Conservation (phyloP, 768 basidiomycete genomes). For the Pholiota conissans region DNA sequence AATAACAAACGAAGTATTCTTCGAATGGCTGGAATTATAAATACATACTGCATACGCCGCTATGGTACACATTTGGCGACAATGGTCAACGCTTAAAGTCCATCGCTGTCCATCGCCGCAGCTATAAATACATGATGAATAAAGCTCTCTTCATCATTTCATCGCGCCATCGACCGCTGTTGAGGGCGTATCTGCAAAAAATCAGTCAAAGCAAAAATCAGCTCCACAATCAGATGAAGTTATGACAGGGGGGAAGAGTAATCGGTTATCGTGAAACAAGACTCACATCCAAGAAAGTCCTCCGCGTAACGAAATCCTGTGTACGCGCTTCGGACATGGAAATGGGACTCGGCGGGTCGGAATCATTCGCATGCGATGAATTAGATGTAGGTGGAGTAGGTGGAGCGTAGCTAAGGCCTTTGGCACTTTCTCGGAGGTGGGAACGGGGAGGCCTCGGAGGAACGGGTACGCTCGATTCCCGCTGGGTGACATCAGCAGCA, state of each 20-base stretch:
- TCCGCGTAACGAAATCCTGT: constrained; percentile 29
- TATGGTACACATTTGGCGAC: constrained; percentile 5
- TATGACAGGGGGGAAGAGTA: not conserved
- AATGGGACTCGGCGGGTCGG: constrained; percentile 26
- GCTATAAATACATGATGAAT: constrained; percentile 16
- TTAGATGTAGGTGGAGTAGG: constrained; percentile 42
- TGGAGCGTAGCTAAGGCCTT: constrained; percentile 27
- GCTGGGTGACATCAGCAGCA: not conserved
- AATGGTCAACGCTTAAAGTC: not conserved
- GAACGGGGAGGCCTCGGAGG: constrained; percentile 31
- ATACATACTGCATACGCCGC: constrained; percentile 1
- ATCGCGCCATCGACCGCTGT: too few species aligned
- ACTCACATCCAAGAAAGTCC: constrained; percentile 40
- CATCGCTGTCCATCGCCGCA: constrained; percentile 3
- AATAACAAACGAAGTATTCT: not conserved
- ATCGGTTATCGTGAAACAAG: too few species aligned
- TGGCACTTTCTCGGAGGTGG: constrained; percentile 25
- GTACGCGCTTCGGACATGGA: constrained; percentile 15
- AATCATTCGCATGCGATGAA: constrained; percentile 29
- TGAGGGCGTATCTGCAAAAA: constrained; percentile 16
- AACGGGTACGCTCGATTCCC: constrained; percentile 9
- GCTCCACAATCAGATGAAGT: not conserved
- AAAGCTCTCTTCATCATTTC: constrained; percentile 1
- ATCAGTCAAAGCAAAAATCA: not conserved
- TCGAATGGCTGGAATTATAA: constrained; percentile 1